Evolutionary conservation across 768 basidiomycete species (phyloP), one percentile per base, ranked within the genome.

Genomic region (Chalciporus piperatus): DNA sequence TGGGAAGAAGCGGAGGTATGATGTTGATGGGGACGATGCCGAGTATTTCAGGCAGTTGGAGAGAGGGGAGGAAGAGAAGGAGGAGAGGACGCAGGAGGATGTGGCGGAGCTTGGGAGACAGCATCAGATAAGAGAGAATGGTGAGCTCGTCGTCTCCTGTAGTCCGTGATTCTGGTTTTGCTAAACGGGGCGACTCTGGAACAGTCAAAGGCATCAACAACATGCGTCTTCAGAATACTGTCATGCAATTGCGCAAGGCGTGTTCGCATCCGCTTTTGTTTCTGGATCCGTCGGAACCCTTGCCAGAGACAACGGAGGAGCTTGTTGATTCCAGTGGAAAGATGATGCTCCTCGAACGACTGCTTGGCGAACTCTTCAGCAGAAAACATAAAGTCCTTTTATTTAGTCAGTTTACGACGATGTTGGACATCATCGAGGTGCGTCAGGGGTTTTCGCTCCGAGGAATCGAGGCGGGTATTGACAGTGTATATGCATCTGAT

Each of bases 161-260:
- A 20, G 35, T 25, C 14, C 6, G 10, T 19, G 10, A 3, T 17
- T 22, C 2, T 22, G 14, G 30, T 41, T 11, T 48, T 20, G 37
- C 37, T 53, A 35, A 22, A 64, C n/a, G n/a, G 22, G 6, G 23
- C 20, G 35, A 3, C 53, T 19, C 8, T 35, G 16, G 5, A 17
- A 16, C 54, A 94, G 93, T 82, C 50, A 89, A 85, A 64, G 81
- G 87, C 43, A 84, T 96, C 35, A 94, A 94, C 69, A 94, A 92
- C 65, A 87, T 94, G 89, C 85, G 84, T 47, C 78, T 99, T 14
- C 93, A 98, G 66, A 99, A 98, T 63, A 81, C 84, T 11, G 85
- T 98, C 51, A 98, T 99, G 96, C 96, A 98, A 66, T 78, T 98
- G 5, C 89, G 96, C 48, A 98, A 98, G 77, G 90, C 94, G 2